Percentiles rank a stretch among this genome's conserved stretches.
Conservation (phyloP, 208 protist genomes). For the Trypanosoma brucei region DNA sequence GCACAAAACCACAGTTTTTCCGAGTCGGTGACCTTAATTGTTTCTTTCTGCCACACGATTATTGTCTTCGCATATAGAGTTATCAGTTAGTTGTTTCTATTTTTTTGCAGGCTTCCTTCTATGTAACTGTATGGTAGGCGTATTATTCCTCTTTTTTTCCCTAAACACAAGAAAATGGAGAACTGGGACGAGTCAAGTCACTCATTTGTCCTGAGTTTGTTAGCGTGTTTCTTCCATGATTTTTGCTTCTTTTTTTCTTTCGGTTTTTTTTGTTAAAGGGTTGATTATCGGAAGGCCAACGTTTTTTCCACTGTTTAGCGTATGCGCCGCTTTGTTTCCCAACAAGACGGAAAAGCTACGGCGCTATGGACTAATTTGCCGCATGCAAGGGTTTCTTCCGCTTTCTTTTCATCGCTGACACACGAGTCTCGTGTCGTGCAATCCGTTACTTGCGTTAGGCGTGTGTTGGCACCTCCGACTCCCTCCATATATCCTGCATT, state of each 20-base stretch:
- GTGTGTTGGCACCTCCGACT: neutral
- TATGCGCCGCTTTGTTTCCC: neutral
- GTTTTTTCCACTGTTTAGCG: neutral
- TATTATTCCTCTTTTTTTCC: no score
- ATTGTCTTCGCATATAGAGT: no score
- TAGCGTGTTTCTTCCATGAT: no score
- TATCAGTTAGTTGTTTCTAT: no score
- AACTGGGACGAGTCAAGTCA: no score
- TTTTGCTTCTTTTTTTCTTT: conserved; percentile 5
- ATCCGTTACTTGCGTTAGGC: neutral
- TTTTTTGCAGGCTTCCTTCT: no score
- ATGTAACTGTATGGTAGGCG: no score
- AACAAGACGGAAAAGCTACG: neutral
- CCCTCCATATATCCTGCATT: neutral
- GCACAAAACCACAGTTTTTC: no score
- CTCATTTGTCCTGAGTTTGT: no score
- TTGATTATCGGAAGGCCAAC: neutral
- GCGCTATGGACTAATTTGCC: neutral
- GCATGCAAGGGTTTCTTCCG: neutral
- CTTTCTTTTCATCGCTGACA: neutral
- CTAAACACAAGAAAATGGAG: no score
- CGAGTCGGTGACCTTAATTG: no score
- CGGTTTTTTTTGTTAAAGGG: neutral
- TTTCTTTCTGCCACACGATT: no score
- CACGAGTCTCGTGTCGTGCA: neutral